A percentile compares a stretch with the other conserved stretches of the same genome.
These are phyloP conservation scores for Choanephora cucurbitarum DNA, from an alignment of 371 early-diverging fungal species.

Conservation along the genomic window DNA sequence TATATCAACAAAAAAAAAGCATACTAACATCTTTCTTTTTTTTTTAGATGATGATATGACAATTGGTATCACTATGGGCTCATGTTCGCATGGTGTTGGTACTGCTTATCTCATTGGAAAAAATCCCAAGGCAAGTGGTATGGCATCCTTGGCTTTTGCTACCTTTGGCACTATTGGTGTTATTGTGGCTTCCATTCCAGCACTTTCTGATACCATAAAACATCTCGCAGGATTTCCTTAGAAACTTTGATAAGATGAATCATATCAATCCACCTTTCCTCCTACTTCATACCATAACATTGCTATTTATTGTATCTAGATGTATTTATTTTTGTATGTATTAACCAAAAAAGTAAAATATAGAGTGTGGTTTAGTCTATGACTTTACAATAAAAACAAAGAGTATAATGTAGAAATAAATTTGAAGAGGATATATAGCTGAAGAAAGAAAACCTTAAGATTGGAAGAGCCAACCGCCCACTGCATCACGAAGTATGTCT, in stretches of 20 bases:
- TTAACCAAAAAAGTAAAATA: no score
- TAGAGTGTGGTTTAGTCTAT: no score
- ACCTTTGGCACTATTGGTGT: constrained; percentile 34
- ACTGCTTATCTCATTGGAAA: constrained; percentile 33
- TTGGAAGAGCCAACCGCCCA: constrained; percentile 34
- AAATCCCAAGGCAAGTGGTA: constrained; percentile 31
- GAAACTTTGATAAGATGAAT: no score
- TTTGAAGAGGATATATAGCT: background rate
- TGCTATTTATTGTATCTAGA: no score
- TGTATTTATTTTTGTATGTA: no score
- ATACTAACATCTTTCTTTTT: background rate
- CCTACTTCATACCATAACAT: no score
- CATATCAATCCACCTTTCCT: no score
- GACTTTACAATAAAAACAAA: no score
- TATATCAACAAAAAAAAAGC: background rate
- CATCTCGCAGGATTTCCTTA: constrained; percentile 13
- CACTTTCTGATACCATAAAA: constrained; percentile 15
- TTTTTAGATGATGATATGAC: constrained; percentile 37
- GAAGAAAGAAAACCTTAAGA: background rate
- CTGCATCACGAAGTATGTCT: constrained; percentile 33
- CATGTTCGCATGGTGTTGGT: constrained; percentile 35
- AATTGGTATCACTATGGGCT: constrained; percentile 37
- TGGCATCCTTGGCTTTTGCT: constrained; percentile 36
- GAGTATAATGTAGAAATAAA: no score
- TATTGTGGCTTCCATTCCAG: constrained; percentile 32